These are phyloP conservation scores for Strobilomyces dryophilus DNA, from an alignment of 768 basidiomycete species.

Conservation along the genomic window DNA sequence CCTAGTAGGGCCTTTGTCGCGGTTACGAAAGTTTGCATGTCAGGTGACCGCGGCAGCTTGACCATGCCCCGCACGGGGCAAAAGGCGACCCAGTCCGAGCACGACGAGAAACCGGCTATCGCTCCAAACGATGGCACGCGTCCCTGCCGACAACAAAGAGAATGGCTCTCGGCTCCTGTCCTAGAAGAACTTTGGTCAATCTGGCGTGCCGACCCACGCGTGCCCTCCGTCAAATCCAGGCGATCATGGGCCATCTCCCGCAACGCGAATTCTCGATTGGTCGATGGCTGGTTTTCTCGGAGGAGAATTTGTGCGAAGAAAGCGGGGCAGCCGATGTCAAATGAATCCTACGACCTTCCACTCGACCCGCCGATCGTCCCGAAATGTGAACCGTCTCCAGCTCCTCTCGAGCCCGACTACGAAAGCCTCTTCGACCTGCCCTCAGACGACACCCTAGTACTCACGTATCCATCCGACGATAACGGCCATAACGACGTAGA, in stretches of 20 bases:
- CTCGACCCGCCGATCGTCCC: constrained; percentile 3
- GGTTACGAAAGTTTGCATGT: no score
- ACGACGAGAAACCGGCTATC: background rate
- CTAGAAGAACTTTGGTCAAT: constrained; percentile 28
- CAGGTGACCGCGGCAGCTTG: constrained; percentile 5
- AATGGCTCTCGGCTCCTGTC: constrained; percentile 9
- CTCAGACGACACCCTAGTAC: constrained; percentile 24
- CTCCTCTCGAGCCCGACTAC: constrained; percentile 1
- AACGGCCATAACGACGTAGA: constrained; percentile 9
- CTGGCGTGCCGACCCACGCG: constrained; percentile 26
- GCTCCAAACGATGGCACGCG: background rate
- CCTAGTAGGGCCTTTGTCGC: no score
- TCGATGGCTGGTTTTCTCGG: constrained; percentile 26
- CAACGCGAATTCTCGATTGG: constrained; percentile 14
- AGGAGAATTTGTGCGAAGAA: constrained; percentile 25
- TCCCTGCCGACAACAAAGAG: constrained; percentile 3
- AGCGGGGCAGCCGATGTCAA: constrained; percentile 12
- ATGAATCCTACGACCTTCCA: constrained; percentile 22
- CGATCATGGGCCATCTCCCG: constrained; percentile 25
- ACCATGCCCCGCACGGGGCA: constrained; percentile 15
- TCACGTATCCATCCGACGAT: constrained; percentile 9
- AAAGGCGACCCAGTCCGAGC: background rate
- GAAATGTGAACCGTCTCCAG: constrained; percentile 9
- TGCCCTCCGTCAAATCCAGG: constrained; percentile 27
- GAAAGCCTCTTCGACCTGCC: constrained; percentile 1